Conservation (phyloP, 345 rosid species). For the Arabis hirsuta region DNA sequence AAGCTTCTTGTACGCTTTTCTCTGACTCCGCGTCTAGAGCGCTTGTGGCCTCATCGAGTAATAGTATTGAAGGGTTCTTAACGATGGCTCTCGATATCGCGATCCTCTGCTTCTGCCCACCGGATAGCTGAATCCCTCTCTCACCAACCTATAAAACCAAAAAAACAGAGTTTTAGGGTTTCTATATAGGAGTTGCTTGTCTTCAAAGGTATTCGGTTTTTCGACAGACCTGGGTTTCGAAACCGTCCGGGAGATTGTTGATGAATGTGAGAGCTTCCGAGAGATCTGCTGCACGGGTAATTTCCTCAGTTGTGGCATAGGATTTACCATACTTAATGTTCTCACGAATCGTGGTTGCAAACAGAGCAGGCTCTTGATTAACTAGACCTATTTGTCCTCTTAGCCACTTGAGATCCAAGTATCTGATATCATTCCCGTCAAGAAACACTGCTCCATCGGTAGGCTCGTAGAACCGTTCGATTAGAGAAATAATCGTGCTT, state of each 20-base stretch:
- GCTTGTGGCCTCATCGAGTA: conserved; percentile 96
- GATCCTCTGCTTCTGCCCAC: conserved; percentile 95
- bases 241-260: conserved; percentile 83
- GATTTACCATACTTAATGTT: conserved; percentile 89
- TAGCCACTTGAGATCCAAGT: conserved; percentile 84
- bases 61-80: conserved; percentile 81
- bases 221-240: conserved; percentile 79
- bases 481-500: conserved; percentile 84
- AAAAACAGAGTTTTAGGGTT: conserved; percentile 12
- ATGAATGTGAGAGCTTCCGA: conserved; percentile 80
- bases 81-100: conserved; percentile 82
- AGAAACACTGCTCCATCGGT: conserved; percentile 60
- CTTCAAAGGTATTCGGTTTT: background rate
- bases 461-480: conserved; percentile 95
- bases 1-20: conserved; percentile 90
- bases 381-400: conserved; percentile 86
- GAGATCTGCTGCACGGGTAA: conserved; percentile 68
- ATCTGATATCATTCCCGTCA: conserved; percentile 66
- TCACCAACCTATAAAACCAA: conserved; percentile 73
- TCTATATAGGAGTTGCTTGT: background rate
- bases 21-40: conserved; percentile 94
- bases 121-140: conserved; percentile 88
- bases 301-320: conserved; percentile 70
- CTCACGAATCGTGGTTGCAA: conserved; percentile 77
- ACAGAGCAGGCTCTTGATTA: conserved; percentile 92